Base-by-base conservation (phyloP, 2,329 filamentous ascomycete genomes). In the Colletotrichum neosansevieriae region DNA sequence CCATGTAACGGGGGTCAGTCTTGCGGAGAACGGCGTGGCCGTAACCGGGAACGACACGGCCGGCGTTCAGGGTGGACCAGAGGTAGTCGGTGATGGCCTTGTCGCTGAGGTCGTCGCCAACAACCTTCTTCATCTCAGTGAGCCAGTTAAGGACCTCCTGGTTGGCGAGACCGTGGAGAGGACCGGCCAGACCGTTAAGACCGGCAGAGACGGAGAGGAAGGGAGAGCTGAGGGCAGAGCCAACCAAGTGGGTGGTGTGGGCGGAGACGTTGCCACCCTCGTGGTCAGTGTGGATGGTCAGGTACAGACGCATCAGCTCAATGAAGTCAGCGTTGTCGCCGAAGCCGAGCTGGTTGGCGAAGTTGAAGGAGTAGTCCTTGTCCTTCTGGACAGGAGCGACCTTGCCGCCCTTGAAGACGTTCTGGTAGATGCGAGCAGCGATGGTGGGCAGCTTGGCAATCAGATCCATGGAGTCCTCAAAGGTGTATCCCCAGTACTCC, bases 361-460 rank as follows among this genome's bases (percentile, higher is more conserved):
- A 93, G 92, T 99, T 99, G 93, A 92, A 99, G 77, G 91, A 89
- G 88, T 98, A 99, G 82, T 99, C 96, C 92, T 98, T 96, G 87
- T 98, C 95, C 89, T 97, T 97, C 88, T 98, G 91, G 81, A 97
- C 89, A 63, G 94, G 82, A 70, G 94, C 93, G 75, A 99, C 95
- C 91, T 98, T 98, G 86, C 96, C 96, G 79, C 97, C 96, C 91
- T 98, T 98, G 93, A 97, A 99, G 82, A 98, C 92, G 83, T 99
- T 99, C 88, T 97, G 96, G 91, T 99, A 99, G 89, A 99, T 99
- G 86, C 94, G 94, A 72, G 96, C 88, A 73, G 96, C 96, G 78
- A 99, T 98, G 82, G 94, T 98, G 81, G 96, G 96, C 76, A 99
- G 93, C 91, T 98, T 98, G 80, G 96, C 96, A 81, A 99, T 99